Conservation (phyloP, 1,139 yeast species). For the Hemisphaericaspora lyxosophila region DNA sequence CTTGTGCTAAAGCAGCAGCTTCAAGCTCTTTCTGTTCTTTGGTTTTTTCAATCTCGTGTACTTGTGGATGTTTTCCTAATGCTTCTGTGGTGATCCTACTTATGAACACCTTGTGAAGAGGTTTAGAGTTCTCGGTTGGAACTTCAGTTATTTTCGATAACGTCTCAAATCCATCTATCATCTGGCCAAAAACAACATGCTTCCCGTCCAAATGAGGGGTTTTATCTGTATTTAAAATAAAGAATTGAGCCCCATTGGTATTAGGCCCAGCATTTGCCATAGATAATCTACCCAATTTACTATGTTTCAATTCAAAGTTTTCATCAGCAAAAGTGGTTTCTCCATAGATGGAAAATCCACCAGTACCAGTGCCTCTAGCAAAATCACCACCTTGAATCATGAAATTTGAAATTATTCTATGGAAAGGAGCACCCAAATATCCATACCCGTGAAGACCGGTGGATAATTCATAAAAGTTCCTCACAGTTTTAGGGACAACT, state of each 20-base stretch:
- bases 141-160: slow-evolving; percentile 37
- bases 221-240: slow-evolving; percentile 32
- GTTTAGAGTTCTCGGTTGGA: slow-evolving; percentile 38
- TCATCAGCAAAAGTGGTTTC: slow-evolving; percentile 37
- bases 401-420: slow-evolving; percentile 37
- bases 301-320: slow-evolving; percentile 33
- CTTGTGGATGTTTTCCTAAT: slow-evolving; percentile 9
- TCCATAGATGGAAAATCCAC: slow-evolving; percentile 34
- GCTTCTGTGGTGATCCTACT: slow-evolving; percentile 16
- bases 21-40: slow-evolving; percentile 9
- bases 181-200: slow-evolving; percentile 58
- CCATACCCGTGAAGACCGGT: slow-evolving; percentile 37
- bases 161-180: slow-evolving; percentile 43
- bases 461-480: slow-evolving; percentile 36
- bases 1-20: not conserved
- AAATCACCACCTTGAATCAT: slow-evolving; percentile 45
- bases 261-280: slow-evolving; percentile 46
- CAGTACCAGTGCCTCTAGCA: slow-evolving; percentile 25
- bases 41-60: too few species aligned
- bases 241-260: slow-evolving; percentile 46
- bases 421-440: slow-evolving; percentile 31
- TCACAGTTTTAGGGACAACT: slow-evolving; percentile 38
- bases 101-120: slow-evolving; percentile 34
- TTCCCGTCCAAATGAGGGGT: slow-evolving; percentile 49
- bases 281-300: slow-evolving; percentile 38